Evolutionary conservation across 73 alveolate genomes (phyloP).

Genomic region (Durusdinium trenchii): DNA sequence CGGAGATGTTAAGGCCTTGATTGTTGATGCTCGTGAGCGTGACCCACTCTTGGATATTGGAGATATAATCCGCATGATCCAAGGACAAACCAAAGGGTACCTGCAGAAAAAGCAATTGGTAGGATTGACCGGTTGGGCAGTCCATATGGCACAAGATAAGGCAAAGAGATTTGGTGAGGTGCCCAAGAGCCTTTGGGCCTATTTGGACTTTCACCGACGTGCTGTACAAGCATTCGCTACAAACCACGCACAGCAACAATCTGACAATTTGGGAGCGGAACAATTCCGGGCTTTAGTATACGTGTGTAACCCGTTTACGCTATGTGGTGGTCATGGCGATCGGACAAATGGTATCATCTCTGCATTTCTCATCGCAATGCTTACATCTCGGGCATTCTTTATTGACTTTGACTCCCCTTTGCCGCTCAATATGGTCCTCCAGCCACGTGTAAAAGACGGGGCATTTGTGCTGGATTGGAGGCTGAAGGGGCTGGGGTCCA

Average conservation of each 20-base stretch:
- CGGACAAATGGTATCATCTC: conserved; percentile 78
- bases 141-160: neutral
- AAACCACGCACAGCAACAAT: neutral
- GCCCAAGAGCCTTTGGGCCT: conserved; percentile 1
- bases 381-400: conserved; percentile 85
- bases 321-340: conserved; percentile 93
- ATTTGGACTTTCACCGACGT: conserved; percentile 70
- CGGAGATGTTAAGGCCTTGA: neutral
- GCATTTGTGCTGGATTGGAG: conserved; percentile 40
- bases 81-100: neutral
- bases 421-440: conserved; percentile 50
- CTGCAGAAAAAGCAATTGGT: neutral
- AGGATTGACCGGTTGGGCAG: neutral
- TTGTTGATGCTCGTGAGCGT: conserved; percentile 21
- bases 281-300: conserved; percentile 59
- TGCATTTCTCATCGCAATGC: conserved; percentile 51
- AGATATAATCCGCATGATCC: neutral
- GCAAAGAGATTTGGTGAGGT: neutral
- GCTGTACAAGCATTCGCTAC: conserved; percentile 17
- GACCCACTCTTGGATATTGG: neutral
- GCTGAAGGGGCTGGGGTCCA: neutral
- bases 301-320: conserved; percentile 80
- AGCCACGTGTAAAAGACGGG: conserved; percentile 32
- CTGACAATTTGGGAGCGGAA: neutral
- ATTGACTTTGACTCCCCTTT: conserved; percentile 91